phyloP scores from a whole-genome alignment of 768 basidiomycete species.

The Leucogyrophana mollusca region DNA sequence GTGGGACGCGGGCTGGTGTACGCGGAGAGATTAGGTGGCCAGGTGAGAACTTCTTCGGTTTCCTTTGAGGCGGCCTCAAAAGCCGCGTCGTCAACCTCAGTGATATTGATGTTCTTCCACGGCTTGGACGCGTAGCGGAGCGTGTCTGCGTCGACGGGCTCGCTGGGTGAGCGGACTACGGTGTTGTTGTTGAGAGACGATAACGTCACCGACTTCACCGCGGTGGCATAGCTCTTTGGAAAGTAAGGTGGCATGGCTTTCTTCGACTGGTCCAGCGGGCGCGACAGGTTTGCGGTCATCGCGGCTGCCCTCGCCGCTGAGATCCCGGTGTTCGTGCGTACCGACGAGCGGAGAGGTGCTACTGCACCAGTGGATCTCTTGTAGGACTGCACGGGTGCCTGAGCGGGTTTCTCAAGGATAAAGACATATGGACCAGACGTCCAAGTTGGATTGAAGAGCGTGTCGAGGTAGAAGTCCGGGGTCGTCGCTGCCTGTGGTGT shows the following conservation, averaged over 20 bases:
- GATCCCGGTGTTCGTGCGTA: not conserved
- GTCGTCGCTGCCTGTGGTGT: not conserved
- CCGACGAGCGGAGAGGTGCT: not conserved
- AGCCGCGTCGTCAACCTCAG: constrained; percentile 23
- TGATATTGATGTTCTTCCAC: constrained; percentile 29
- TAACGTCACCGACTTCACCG: not conserved
- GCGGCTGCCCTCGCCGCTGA: not conserved
- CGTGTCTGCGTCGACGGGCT: too few species aligned
- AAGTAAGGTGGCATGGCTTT: too few species aligned
- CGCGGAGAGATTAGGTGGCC: constrained; percentile 19
- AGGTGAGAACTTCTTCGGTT: constrained; percentile 10
- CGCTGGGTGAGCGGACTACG: too few species aligned
- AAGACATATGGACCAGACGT: constrained; percentile 22
- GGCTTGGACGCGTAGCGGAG: constrained; percentile 10
- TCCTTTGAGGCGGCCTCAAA: constrained; percentile 10
- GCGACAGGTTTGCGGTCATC: not conserved
- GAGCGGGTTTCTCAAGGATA: constrained; percentile 16
- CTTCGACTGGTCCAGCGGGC: not conserved
- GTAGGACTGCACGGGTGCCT: constrained; percentile 1
- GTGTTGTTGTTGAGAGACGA: not conserved
- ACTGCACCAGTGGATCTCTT: too few species aligned
- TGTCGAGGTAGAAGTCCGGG: constrained; percentile 49
- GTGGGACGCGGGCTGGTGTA: not conserved
- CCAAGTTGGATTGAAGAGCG: constrained; percentile 42
- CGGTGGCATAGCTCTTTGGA: not conserved